These are phyloP conservation scores for Aspergillus pseudotamarii DNA, from an alignment of 2,329 filamentous ascomycete genomes.

Conservation along the genomic window DNA sequence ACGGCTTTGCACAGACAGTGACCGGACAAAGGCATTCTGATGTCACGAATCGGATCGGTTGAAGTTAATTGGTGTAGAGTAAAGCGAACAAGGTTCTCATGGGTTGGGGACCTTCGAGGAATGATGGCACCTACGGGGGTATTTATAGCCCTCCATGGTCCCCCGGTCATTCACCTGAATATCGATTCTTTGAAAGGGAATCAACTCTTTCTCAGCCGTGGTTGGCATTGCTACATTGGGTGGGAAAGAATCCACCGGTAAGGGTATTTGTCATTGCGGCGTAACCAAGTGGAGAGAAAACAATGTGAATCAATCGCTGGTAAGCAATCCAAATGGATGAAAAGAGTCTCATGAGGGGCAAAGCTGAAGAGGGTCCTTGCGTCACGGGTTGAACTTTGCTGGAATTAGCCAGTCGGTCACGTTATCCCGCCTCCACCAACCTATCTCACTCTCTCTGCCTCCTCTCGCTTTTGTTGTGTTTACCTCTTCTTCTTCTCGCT, in stretches of 20 bases:
- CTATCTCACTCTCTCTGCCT: neutral
- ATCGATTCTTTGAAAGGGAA: neutral
- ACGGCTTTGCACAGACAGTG: constrained; percentile 73
- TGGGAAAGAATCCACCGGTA: constrained; percentile 36
- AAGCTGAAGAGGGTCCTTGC: neutral
- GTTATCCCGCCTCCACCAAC: neutral
- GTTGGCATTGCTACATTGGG: neutral
- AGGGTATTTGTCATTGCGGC: constrained; percentile 24
- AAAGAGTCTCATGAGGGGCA: neutral
- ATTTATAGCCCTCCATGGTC: constrained; percentile 21
- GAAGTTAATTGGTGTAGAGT: constrained; percentile 36
- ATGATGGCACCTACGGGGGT: constrained; percentile 19
- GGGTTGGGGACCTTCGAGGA: constrained; percentile 27
- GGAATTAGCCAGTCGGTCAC: neutral
- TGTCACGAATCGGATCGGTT: constrained; percentile 43
- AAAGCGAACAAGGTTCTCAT: constrained; percentile 31
- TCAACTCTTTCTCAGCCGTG: neutral
- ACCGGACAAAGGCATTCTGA: constrained; percentile 66
- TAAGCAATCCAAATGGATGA: neutral
- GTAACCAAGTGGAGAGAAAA: neutral
- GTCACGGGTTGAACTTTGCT: constrained; percentile 2
- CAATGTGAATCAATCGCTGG: neutral
- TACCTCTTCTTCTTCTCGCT: neutral
- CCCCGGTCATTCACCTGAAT: neutral
- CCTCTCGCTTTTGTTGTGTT: neutral